Evolutionary conservation across 805 yeast species (phyloP).

Genomic region (Hanseniaspora guilliermondii): DNA sequence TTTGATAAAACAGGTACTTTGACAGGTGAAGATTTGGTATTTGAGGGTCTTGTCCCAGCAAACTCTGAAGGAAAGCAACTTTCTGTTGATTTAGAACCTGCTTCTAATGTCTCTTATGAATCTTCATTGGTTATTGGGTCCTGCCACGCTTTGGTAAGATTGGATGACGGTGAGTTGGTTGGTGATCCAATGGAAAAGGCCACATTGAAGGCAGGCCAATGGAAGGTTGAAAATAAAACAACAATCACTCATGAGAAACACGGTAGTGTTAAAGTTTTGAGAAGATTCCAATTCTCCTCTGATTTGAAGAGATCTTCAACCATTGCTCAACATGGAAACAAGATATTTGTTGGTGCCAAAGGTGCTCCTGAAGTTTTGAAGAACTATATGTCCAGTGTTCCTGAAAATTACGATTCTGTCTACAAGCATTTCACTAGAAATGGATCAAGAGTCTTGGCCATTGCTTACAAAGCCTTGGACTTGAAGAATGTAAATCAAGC

Average conservation of each 20-base stretch:
- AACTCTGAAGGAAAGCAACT: constrained; percentile 36
- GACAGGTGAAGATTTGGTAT: constrained; percentile 90
- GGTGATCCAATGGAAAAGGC: constrained; percentile 99
- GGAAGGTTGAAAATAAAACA: constrained; percentile 74
- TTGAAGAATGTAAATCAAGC: constrained; percentile 32
- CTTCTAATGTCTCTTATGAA: constrained; percentile 51
- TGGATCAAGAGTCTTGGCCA: constrained; percentile 93
- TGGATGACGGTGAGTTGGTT: constrained; percentile 93
- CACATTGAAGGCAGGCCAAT: constrained; percentile 73
- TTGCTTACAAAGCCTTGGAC: constrained; percentile 69
- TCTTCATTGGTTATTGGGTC: constrained; percentile 74
- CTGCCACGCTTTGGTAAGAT: constrained; percentile 86
- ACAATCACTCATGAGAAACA: constrained; percentile 38
- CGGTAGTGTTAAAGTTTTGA: constrained; percentile 54
- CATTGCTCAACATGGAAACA: constrained; percentile 47
- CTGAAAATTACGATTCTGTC: constrained; percentile 67
- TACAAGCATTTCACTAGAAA: constrained; percentile 85
- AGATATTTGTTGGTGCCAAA: constrained; percentile 70
- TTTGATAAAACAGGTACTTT: constrained; percentile 97
- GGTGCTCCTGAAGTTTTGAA: constrained; percentile 97
- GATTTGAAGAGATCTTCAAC: constrained; percentile 91
- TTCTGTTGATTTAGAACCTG: constrained; percentile 33
- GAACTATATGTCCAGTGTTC: constrained; percentile 57
- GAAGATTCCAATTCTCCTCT: constrained; percentile 95
- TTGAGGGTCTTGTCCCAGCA: constrained; percentile 91